Evolutionary conservation across 495 filamentous ascomycete species (phyloP), one percentile per base, ranked within the genome.

Genomic region (Aspergillus carlsbadensis): DNA sequence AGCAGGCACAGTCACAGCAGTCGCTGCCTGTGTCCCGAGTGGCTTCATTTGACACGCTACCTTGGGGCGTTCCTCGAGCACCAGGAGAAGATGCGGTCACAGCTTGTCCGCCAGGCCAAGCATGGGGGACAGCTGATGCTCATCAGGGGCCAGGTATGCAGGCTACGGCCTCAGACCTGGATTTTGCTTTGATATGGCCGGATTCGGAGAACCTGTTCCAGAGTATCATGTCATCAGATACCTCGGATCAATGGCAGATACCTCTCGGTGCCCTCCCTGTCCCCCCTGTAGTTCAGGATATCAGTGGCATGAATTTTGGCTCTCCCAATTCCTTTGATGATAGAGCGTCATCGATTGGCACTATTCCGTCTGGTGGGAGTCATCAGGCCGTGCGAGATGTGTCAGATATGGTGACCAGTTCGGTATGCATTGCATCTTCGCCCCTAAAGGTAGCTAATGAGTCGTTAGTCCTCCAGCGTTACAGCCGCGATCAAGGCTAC

Each of bases 181-280:
- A 79, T 54, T 77, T 79, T 54, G 68, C 69, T 8, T 54, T 79
- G 20, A 65, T 78, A 45, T 79, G 77, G 77, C 77, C 77, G 10
- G 77, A 79, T 57, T 75, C 75, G 3, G 75, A 79, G 59, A 67
- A 73, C 61, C 52, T 79, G 39, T 77, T 79, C 37, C 75, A 78
- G 54, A 78, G 70, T 60, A 57, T 79, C 33, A 74, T 79, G 67
- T 68, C 73, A 10, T 67, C 70, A 0, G 74, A 77, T 41, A 63
- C 61, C 10, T 60, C 71, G 6, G 75, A 75, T 58, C 76, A 78
- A 49, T 77, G 75, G 75, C 74, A 79, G 56, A 73, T 77, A 62
- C 75, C 74, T 2, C 54, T 77, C 37, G 72, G 74, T 2, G 66
- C 75, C 10, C 61, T 77, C 17, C 75, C 75, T 2, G 72, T 78